phyloP scores from a whole-genome alignment of 495 filamentous ascomycete species.

The Apodospora peruviana region DNA sequence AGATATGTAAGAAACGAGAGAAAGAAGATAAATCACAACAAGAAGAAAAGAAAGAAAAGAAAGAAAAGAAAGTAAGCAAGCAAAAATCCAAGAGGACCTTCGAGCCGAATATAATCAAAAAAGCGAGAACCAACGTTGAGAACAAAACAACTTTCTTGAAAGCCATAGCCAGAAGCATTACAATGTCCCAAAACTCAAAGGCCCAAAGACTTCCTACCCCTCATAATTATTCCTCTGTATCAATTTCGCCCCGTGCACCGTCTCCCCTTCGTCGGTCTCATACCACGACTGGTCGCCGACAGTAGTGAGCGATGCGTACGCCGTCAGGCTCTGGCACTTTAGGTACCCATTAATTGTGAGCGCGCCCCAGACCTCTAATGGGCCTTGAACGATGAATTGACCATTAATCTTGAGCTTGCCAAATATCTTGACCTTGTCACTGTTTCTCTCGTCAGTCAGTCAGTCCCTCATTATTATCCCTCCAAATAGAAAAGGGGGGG shows the following conservation, averaged over 20 bases:
- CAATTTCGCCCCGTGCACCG: conserved; percentile 31
- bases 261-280: conserved; percentile 25
- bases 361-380: conserved; percentile 33
- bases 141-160: background rate
- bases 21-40: no score
- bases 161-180: background rate
- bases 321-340: conserved; percentile 29
- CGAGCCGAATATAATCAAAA: background rate
- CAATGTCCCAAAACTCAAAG: background rate
- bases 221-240: conserved; percentile 22
- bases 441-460: background rate
- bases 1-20: no score
- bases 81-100: background rate
- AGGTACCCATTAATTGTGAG: conserved; percentile 32
- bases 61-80: conserved; percentile 4
- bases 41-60: conserved; percentile 2
- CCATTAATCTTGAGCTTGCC: conserved; percentile 34
- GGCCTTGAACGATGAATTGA: conserved; percentile 25
- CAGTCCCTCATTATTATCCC: background rate
- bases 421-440: conserved; percentile 37
- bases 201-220: conserved; percentile 10
- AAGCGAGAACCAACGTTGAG: background rate
- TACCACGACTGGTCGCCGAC: conserved; percentile 35
- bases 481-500: background rate
- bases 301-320: conserved; percentile 33